Conservation (phyloP, 805 yeast genomes). For the Saturnispora serradocipensis region DNA sequence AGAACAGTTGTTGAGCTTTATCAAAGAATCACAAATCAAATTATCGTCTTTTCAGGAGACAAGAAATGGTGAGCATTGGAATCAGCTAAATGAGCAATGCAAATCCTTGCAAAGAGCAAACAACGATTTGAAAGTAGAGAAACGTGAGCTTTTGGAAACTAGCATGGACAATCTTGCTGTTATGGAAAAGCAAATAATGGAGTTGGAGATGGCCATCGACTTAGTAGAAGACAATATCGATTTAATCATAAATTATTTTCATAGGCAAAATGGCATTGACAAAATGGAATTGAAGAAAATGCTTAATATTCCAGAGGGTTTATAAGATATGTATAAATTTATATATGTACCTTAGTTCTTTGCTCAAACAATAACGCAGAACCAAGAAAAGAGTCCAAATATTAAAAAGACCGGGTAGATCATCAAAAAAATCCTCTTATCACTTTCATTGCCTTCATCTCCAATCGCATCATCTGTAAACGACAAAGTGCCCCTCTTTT, state of each 20-base stretch:
- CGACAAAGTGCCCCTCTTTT: slow-evolving; percentile 11
- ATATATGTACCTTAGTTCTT: neutral
- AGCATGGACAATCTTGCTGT: slow-evolving; percentile 2
- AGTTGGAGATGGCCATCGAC: slow-evolving; percentile 10
- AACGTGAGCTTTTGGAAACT: neutral
- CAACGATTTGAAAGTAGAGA: slow-evolving; percentile 6
- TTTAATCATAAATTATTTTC: slow-evolving; percentile 29
- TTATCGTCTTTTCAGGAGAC: slow-evolving; percentile 8
- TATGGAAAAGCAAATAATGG: neutral
- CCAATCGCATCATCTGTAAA: slow-evolving; percentile 14
- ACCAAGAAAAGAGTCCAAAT: slow-evolving; percentile 46
- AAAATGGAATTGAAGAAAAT: slow-evolving; percentile 28
- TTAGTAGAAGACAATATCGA: slow-evolving; percentile 33
- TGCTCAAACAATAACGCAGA: slow-evolving; percentile 37
- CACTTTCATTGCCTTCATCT: slow-evolving; percentile 36
- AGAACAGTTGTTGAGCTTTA: slow-evolving; percentile 11
- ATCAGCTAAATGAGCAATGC: slow-evolving; percentile 9
- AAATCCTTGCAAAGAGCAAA: slow-evolving; percentile 10
- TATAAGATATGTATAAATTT: slow-evolving; percentile 10
- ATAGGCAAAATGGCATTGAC: slow-evolving; percentile 24
- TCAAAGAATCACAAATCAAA: slow-evolving; percentile 7
- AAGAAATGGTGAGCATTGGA: slow-evolving; percentile 6
- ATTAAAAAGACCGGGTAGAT: slow-evolving; percentile 45
- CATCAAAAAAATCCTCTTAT: slow-evolving; percentile 44
- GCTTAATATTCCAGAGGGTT: slow-evolving; percentile 37